Conservation (phyloP, 768 basidiomycete genomes). For the Flagelloscypha sp. region DNA sequence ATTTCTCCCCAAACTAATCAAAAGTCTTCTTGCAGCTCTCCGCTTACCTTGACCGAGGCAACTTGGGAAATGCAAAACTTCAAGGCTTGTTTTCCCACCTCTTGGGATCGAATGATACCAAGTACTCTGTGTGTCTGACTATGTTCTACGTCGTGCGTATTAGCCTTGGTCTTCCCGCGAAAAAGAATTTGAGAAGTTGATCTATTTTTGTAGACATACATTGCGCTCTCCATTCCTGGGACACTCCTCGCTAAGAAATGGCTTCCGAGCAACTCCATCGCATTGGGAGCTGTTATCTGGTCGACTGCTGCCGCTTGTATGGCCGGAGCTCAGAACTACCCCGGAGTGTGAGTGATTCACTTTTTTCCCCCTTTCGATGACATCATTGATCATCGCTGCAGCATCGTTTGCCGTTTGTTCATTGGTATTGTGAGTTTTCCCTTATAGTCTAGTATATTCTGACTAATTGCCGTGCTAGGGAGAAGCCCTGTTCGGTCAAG, state of each 20-base stretch:
- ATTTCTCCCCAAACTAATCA: too few species aligned
- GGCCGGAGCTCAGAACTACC: background rate
- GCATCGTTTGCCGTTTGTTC: background rate
- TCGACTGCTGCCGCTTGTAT: background rate
- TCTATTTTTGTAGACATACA: too few species aligned
- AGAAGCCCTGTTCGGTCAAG: conserved; percentile 72
- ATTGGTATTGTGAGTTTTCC: background rate
- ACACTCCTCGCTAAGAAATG: background rate
- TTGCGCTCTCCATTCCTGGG: background rate
- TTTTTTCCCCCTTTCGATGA: too few species aligned
- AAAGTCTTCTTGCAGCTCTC: conserved; percentile 16
- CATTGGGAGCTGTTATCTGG: background rate
- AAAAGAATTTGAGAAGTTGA: too few species aligned
- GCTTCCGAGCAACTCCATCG: background rate
- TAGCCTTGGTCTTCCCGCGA: too few species aligned
- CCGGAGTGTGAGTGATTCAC: too few species aligned
- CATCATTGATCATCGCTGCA: too few species aligned
- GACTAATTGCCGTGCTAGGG: background rate
- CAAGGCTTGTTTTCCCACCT: conserved; percentile 60
- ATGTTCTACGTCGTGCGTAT: too few species aligned
- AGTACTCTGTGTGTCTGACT: background rate
- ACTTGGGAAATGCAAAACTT: conserved; percentile 72
- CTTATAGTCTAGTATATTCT: conserved; percentile 60
- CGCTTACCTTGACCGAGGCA: conserved; percentile 72
- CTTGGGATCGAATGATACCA: background rate